A percentile compares a stretch with the other conserved stretches of the same genome.
phyloP scores from a whole-genome alignment of 768 basidiomycete species.

The Tylopilus balloui region DNA sequence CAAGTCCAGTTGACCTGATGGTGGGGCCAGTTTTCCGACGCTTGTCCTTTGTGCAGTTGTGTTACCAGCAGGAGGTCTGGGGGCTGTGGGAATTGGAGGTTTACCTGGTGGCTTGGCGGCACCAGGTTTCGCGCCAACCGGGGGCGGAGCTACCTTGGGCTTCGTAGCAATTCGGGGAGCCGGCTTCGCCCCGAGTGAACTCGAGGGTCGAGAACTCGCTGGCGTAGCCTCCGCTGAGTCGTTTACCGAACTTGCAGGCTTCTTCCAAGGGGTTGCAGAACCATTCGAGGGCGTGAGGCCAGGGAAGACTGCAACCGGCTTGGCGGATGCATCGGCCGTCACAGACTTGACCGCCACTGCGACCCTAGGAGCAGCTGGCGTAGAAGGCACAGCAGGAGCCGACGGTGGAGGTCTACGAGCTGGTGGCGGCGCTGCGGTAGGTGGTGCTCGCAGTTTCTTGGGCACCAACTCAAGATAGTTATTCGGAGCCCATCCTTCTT shows the following conservation, averaged over 20 bases:
- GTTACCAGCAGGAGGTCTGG: conserved; percentile 41
- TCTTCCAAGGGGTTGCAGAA: conserved; percentile 72
- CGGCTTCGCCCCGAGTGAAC: conserved; percentile 45
- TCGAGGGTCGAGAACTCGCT: conserved; percentile 47
- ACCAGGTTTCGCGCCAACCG: conserved; percentile 51
- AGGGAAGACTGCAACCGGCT: conserved; percentile 79
- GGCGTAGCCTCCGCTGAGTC: conserved; percentile 38
- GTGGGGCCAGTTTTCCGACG: conserved; percentile 40
- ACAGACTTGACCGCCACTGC: conserved; percentile 40
- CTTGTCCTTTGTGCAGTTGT: conserved; percentile 37
- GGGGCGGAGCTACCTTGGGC: conserved; percentile 59
- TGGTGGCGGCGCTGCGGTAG: conserved; percentile 71
- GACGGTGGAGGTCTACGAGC: conserved; percentile 42
- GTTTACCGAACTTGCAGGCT: conserved; percentile 35
- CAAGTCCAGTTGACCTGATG: conserved; percentile 68
- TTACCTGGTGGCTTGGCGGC: conserved; percentile 49
- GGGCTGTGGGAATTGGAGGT: conserved; percentile 57
- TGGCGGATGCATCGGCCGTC: conserved; percentile 58
- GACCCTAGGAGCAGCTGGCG: conserved; percentile 33
- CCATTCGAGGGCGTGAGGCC: conserved; percentile 69
- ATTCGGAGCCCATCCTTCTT: conserved; percentile 93
- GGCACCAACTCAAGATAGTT: conserved; percentile 86
- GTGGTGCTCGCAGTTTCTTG: conserved; percentile 56
- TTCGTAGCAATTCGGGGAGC: conserved; percentile 62
- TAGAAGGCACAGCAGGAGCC: conserved; percentile 34